Conservation (phyloP, 1,284 basidiomycete species). For the Melampsora allii-populina region DNA sequence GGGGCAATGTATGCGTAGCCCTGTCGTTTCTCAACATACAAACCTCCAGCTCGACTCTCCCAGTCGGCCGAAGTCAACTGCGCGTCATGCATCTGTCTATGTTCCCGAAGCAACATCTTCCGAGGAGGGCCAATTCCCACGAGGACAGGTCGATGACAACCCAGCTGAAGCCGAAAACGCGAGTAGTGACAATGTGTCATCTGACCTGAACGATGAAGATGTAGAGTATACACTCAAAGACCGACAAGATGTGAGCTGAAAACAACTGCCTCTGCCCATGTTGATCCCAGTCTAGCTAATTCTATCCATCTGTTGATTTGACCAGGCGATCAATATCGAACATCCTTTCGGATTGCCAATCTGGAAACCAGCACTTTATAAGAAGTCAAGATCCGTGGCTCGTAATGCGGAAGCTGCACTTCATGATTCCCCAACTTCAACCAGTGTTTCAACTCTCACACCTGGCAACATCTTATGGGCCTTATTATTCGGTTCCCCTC, state of each 20-base stretch:
- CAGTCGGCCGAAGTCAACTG: background rate
- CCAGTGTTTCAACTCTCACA: slow-evolving; percentile 76
- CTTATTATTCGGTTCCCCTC: slow-evolving; percentile 84
- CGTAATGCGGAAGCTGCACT: slow-evolving; percentile 92
- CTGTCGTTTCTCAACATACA: background rate
- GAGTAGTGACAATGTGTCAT: slow-evolving; percentile 1
- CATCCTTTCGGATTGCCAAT: slow-evolving; percentile 99
- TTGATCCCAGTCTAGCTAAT: background rate
- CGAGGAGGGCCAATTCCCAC: background rate
- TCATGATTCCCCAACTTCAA: slow-evolving; percentile 84
- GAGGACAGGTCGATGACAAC: background rate
- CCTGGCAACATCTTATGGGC: slow-evolving; percentile 93
- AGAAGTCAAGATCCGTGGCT: slow-evolving; percentile 94
- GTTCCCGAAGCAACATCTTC: background rate
- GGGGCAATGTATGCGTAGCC: background rate
- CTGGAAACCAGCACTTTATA: slow-evolving; percentile 99
- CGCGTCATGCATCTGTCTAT: background rate
- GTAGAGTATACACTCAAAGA: slow-evolving; percentile 89
- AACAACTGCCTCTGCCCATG: background rate
- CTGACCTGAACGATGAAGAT: slow-evolving; percentile 61
- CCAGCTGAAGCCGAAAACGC: background rate
- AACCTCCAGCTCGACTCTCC: background rate
- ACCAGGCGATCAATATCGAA: slow-evolving; percentile 58
- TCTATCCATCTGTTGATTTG: background rate
- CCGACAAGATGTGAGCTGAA: slow-evolving; percentile 73